A percentile compares a stretch with the other conserved stretches of the same genome.
Conservation (phyloP, 2,329 filamentous ascomycete species). For the Lachnellula occidentalis region DNA sequence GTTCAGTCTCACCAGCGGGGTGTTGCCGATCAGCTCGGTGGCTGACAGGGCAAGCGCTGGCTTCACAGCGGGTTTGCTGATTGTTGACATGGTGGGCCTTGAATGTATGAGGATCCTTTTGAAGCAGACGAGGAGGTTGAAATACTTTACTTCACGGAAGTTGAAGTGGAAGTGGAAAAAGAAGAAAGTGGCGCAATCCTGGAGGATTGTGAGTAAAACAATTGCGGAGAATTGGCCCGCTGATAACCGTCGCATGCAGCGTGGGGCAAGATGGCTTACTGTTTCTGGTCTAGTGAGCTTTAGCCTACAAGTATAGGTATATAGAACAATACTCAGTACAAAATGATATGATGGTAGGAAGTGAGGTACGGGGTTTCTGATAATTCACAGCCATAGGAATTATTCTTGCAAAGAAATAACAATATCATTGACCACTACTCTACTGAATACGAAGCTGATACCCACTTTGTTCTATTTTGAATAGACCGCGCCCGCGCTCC, state of each 20-base stretch:
- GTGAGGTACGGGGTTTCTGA: too few relatives aligned
- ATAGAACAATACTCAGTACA: too few relatives aligned
- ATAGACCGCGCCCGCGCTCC: too few relatives aligned
- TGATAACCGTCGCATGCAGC: not conserved
- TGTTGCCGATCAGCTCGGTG: constrained; percentile 88
- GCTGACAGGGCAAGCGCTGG: constrained; percentile 49
- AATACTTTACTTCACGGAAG: not conserved
- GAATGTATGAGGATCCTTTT: not conserved
- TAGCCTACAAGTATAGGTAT: too few relatives aligned
- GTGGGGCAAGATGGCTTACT: not conserved
- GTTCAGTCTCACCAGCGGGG: constrained; percentile 90
- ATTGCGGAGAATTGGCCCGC: not conserved
- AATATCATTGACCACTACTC: too few relatives aligned
- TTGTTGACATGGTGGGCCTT: constrained; percentile 11
- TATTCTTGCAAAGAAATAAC: too few relatives aligned
- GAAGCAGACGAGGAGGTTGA: not conserved
- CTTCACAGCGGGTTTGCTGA: constrained; percentile 21
- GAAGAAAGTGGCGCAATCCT: not conserved
- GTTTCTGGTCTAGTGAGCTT: too few relatives aligned
- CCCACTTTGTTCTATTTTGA: too few relatives aligned
- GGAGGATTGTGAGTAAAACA: not conserved
- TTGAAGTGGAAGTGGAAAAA: too few relatives aligned
- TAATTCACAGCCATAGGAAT: too few relatives aligned
- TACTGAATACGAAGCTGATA: too few relatives aligned
- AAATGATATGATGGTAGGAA: too few relatives aligned